A percentile compares a stretch with the other conserved stretches of the same genome.
These are phyloP conservation scores for Ceratocystis harringtonii DNA, from an alignment of 2,329 filamentous ascomycete genomes.

Conservation along the genomic window DNA sequence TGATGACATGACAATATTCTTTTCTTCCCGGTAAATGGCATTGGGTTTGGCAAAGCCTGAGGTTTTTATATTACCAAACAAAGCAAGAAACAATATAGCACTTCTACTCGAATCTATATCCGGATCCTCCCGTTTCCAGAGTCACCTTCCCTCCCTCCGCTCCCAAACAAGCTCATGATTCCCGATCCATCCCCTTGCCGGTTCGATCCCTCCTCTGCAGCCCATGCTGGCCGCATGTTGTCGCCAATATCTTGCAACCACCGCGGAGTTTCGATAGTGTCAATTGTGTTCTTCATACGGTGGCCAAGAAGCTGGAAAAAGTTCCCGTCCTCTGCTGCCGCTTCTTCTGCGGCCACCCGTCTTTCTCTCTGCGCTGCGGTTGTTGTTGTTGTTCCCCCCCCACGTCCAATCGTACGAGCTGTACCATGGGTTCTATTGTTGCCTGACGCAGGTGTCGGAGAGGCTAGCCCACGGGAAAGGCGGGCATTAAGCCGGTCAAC, in stretches of 20 bases:
- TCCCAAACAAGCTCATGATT: constrained; percentile 43
- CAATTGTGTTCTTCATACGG: constrained; percentile 81
- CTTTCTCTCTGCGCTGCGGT: constrained; percentile 20
- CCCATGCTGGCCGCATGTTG: constrained; percentile 50
- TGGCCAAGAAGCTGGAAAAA: constrained; percentile 75
- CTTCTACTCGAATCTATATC: constrained; percentile 18
- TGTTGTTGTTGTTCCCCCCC: constrained; percentile 21
- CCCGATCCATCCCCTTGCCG: constrained; percentile 26
- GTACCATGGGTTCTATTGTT: constrained; percentile 20
- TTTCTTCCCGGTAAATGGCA: neutral
- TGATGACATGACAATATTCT: neutral
- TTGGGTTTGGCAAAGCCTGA: neutral
- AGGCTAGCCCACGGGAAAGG: constrained; percentile 27
- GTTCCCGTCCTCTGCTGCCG: constrained; percentile 57
- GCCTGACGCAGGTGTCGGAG: constrained; percentile 32
- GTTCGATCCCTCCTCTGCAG: constrained; percentile 39
- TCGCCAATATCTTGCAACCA: constrained; percentile 63
- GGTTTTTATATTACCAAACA: neutral
- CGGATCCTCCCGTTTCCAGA: constrained; percentile 25
- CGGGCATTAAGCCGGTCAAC: constrained; percentile 21
- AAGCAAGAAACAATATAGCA: constrained; percentile 2
- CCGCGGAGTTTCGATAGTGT: constrained; percentile 62
- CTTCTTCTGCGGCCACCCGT: constrained; percentile 26
- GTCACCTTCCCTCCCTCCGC: constrained; percentile 22
- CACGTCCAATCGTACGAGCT: constrained; percentile 19